A percentile compares a stretch with the other conserved stretches of the same genome.
These are phyloP conservation scores for Choiromyces venosus DNA, from an alignment of 495 filamentous ascomycete species.

Conservation along the genomic window DNA sequence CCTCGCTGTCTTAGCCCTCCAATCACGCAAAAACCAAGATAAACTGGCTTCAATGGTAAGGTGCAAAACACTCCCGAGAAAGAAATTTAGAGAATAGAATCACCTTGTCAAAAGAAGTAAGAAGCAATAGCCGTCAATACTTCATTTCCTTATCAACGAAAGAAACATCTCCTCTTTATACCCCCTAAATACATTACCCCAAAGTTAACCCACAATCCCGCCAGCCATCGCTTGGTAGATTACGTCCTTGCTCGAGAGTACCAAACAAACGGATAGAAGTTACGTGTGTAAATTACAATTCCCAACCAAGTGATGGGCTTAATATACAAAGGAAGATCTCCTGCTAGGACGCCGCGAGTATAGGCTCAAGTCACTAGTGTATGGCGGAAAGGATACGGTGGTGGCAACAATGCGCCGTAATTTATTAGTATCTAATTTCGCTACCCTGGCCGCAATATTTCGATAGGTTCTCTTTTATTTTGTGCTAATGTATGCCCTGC, in stretches of 20 bases:
- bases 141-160: neutral
- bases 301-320: neutral
- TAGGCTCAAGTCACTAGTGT: too few relatives aligned
- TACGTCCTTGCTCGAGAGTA: neutral
- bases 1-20: neutral
- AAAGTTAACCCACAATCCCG: neutral
- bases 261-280: neutral
- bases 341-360: neutral
- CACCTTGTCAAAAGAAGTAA: neutral
- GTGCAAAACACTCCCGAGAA: neutral
- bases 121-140: neutral
- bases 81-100: neutral
- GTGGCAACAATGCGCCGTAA: neutral
- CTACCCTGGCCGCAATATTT: too few relatives aligned
- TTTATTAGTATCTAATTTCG: neutral
- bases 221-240: neutral
- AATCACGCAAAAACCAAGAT: neutral
- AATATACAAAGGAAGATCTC: neutral
- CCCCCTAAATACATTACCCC: neutral
- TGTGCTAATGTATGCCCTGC: neutral
- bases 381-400: neutral
- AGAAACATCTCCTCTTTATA: neutral
- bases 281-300: neutral
- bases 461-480: neutral
- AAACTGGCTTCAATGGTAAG: neutral